Evolutionary conservation across 192 early-diverging fungal genomes (phyloP).

Genomic region (Mortierella antarctica): DNA sequence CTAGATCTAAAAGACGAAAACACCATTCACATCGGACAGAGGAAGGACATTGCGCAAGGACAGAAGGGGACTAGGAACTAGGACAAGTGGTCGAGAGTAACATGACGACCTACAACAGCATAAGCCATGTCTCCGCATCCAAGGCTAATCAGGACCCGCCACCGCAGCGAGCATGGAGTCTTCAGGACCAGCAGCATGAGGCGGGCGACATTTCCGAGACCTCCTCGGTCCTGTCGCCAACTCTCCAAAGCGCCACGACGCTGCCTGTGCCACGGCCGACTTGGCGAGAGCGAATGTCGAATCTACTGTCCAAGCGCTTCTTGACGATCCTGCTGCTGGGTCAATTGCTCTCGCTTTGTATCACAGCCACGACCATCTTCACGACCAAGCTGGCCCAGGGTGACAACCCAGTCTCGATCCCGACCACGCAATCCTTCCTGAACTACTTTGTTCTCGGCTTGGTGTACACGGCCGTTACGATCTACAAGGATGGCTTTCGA

Average conservation of each 20-base stretch:
- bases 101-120: too few relatives aligned
- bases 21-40: background rate
- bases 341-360: slow-evolving; percentile 79
- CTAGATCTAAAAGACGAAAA: slow-evolving; percentile 48
- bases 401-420: slow-evolving; percentile 60
- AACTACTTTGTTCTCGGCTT: slow-evolving; percentile 74
- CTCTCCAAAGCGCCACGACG: background rate
- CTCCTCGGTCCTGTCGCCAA: background rate
- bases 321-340: slow-evolving; percentile 63
- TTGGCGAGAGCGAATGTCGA: background rate
- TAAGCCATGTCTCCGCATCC: too few relatives aligned
- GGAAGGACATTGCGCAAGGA: too few relatives aligned
- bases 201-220: background rate
- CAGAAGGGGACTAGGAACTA: background rate
- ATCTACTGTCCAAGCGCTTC: slow-evolving; percentile 43
- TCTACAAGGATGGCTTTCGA: slow-evolving; percentile 60
- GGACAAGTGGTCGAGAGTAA: too few relatives aligned
- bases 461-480: slow-evolving; percentile 63
- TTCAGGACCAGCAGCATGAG: too few relatives aligned
- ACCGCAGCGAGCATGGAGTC: too few relatives aligned
- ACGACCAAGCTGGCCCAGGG: slow-evolving; percentile 68
- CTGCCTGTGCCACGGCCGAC: background rate
- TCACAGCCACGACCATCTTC: slow-evolving; percentile 77
- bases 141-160: too few relatives aligned
- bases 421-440: slow-evolving; percentile 80